A percentile compares a stretch with the other conserved stretches of the same genome.
phyloP scores from a whole-genome alignment of 805 yeast species.

The Scheffersomyces ergatensis region DNA sequence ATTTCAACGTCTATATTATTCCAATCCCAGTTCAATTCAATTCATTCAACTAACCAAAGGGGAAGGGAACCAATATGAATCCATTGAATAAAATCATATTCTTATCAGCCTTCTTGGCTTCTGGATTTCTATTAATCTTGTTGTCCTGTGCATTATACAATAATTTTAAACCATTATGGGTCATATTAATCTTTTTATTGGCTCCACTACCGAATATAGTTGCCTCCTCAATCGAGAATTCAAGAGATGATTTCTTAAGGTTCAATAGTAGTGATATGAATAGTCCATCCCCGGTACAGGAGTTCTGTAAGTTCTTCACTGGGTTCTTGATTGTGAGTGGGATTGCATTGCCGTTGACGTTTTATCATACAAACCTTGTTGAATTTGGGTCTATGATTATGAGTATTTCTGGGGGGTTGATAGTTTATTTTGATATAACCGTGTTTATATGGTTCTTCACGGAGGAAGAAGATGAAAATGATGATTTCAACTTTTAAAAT shows the following conservation, averaged over 20 bases:
- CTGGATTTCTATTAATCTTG: constrained; percentile 42
- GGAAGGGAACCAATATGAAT: constrained; percentile 28
- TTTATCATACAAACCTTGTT: constrained; percentile 36
- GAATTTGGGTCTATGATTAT: constrained; percentile 38
- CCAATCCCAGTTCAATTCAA: too few species aligned
- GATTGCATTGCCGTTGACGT: constrained; percentile 40
- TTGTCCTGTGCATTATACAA: constrained; percentile 45
- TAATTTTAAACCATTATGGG: constrained; percentile 43
- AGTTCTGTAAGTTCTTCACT: constrained; percentile 35
- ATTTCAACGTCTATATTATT: too few species aligned
- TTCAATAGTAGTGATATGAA: constrained; percentile 39
- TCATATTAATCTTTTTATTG: constrained; percentile 37
- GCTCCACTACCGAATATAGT: constrained; percentile 46
- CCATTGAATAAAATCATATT: constrained; percentile 47
- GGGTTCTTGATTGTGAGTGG: constrained; percentile 43
- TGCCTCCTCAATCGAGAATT: constrained; percentile 32
- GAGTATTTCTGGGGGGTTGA: constrained; percentile 44
- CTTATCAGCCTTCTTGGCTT: constrained; percentile 43
- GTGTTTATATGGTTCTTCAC: constrained; percentile 47
- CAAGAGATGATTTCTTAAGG: constrained; percentile 42
- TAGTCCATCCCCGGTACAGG: constrained; percentile 36
- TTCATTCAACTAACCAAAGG: neutral
- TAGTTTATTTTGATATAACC: constrained; percentile 43
- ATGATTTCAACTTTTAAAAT: constrained; percentile 39
- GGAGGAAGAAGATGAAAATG: constrained; percentile 43